Base-by-base conservation (phyloP, 768 basidiomycete species). In the Panaeolus cyanescens region DNA sequence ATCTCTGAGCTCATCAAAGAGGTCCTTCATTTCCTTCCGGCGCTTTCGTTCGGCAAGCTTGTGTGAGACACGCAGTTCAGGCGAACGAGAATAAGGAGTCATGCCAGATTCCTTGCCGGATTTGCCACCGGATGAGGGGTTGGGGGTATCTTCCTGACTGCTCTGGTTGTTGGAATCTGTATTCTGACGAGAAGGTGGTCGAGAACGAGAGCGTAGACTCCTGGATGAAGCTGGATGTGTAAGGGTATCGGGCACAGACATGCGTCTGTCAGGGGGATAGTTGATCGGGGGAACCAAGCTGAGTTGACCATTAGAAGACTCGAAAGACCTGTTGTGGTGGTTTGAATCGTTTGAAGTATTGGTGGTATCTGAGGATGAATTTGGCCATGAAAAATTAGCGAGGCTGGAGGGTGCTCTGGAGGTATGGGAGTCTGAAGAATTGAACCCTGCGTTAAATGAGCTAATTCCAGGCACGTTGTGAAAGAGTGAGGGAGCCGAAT, bases 11-110 rank as follows among this genome's bases (percentile, higher is more conserved):
- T 99, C 97, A 67, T 99, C 97, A 71, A 99, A 99, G 42, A 99
- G 74, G 62, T 98, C 96, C 72, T 97, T 97, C 97, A 99, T 99
- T 77, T 99, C 97, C 76, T 96, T 98, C 75, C 97, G 83, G 67
- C 97, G 79, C 75, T 99, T 98, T 62, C 97, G 82, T 77, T 99
- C 97, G 2, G 97, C 97, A 31, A 99, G 85, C 71, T 99, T 99
- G 77, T 99, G 97, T 2, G 93, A 95, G 32, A 98, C 88, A 57
- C 96, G 85, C 40, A 99, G 80, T 74, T 99, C 97, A 7, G 96
- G 96, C 0, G 92, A 95, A 61, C 96, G 90, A 58, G 95, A 95
- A 75, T 98, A 99, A 4, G 96, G 96, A 12, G 93, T 93, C 33
- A 81, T 67, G 59, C 84, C 72, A 30, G 78, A 64, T 45, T 85